phyloP scores from a whole-genome alignment of 331 rosid species.

The Malus hybrid region DNA sequence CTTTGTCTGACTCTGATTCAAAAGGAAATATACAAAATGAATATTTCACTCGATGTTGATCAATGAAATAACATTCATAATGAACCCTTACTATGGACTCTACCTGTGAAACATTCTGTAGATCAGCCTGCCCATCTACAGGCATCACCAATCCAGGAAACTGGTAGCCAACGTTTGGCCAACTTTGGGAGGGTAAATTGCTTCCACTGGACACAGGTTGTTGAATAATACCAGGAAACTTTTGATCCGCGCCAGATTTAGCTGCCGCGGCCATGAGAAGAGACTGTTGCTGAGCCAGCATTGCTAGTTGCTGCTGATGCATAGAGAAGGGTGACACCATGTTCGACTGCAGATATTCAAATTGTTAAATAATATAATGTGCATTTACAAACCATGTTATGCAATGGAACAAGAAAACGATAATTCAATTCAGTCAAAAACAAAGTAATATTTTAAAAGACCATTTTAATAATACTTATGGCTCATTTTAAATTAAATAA shows the following conservation, averaged over 20 bases:
- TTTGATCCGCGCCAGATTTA: constrained; percentile 55
- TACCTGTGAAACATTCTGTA: constrained; percentile 60
- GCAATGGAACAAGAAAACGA: neutral
- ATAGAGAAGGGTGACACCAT: constrained; percentile 84
- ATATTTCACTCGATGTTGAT: constrained; percentile 12
- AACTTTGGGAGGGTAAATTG: constrained; percentile 49
- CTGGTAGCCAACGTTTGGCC: constrained; percentile 60
- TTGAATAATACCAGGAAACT: constrained; percentile 34
- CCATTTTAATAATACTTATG: neutral
- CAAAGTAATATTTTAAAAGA: neutral
- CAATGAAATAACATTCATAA: constrained; percentile 4
- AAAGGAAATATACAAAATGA: constrained; percentile 21
- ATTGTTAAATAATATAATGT: constrained; percentile 15
- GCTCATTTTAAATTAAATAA: neutral
- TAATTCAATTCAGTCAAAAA: neutral
- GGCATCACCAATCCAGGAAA: constrained; percentile 55
- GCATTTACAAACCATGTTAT: constrained; percentile 1
- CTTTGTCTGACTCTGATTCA: constrained; percentile 54
- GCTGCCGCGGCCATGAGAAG: constrained; percentile 71
- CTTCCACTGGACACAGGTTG: constrained; percentile 43
- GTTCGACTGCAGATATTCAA: constrained; percentile 58
- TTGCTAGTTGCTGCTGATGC: constrained; percentile 94
- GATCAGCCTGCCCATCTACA: constrained; percentile 43
- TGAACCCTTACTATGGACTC: constrained; percentile 11
- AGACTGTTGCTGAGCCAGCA: constrained; percentile 91